Evolutionary conservation across 805 yeast genomes (phyloP), one percentile per base, ranked within the genome.

Genomic region (Saccharomycopsis selenospora): DNA sequence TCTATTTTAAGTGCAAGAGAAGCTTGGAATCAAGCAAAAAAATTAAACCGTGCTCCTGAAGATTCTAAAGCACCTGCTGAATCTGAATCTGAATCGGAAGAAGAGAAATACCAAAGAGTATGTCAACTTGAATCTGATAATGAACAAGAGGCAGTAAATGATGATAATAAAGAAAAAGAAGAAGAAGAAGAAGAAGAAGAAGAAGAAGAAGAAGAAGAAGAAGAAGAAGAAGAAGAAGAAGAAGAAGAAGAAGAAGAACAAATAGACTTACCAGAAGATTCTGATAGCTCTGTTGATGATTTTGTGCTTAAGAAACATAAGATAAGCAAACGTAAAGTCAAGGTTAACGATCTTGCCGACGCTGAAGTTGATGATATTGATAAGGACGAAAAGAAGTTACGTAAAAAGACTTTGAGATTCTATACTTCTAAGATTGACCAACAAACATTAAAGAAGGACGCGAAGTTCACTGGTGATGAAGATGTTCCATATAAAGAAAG

Each of bases 341-440:
- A 58, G 25, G 40, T 57, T n/a, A 55, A 56, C 13, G 93, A 84
- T 62, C 82, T 69, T 59, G 72, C 78, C n/a, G 95, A 88, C 59
- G 71, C 79, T 25, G 79, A 74, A 28, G 74, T 85, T 40, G 95
- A 85, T 45, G 93, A 80, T 24, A 80, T 88, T 43, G 98, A 93
- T 65, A 73, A 76, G 41, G 95, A 87, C 60, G 98, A 89, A 50
- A 91, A 90, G 69, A 77, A 75, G 51, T 76, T 80, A 18, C 80
- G 95, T 58, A 85, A 82, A 70, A 79, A 78, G 61, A 76, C 95
- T 2, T 76, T 93, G 59, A 81, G 98, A 52, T 93, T 93, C 79
- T 93, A 93, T 73, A 93, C 99, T 1, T 86, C 98, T 50, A 90
- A 91, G 66, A 90, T 93, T 65, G 96, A 89, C 64, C 95, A 90